Percentiles rank a stretch among this genome's conserved stretches.
phyloP scores from a whole-genome alignment of 805 yeast genomes.

The Candida taoyuanica region DNA sequence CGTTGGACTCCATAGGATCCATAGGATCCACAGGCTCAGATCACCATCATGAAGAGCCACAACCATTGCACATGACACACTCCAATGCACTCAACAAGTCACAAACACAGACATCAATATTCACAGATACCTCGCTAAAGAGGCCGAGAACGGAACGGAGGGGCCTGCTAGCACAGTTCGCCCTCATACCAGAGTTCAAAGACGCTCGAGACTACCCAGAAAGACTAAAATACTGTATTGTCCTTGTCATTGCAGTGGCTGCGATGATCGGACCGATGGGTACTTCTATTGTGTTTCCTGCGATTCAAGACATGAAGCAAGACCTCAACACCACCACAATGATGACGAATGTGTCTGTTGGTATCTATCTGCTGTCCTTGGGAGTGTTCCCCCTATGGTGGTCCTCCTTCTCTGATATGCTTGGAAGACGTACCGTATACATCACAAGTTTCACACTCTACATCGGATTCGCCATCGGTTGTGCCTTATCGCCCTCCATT shows the following conservation, averaged over 20 bases:
- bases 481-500: constrained; percentile 60
- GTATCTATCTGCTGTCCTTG: constrained; percentile 65
- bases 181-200: constrained; percentile 61
- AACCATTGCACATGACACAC: not conserved
- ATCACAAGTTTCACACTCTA: constrained; percentile 60
- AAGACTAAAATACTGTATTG: constrained; percentile 46
- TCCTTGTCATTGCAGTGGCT: constrained; percentile 64
- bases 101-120: constrained; percentile 1
- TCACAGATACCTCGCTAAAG: constrained; percentile 8
- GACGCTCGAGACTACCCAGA: constrained; percentile 65
- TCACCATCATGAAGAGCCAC: not conserved
- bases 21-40: too few relatives aligned
- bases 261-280: constrained; percentile 88
- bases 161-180: constrained; percentile 50
- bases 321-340: constrained; percentile 53
- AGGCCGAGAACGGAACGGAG: constrained; percentile 30
- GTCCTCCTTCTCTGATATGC: constrained; percentile 71
- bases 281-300: constrained; percentile 77
- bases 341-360: constrained; percentile 73
- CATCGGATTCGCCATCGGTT: constrained; percentile 65
- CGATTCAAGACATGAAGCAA: constrained; percentile 52
- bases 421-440: constrained; percentile 74
- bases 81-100: not conserved
- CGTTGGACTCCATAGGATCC: constrained; percentile 1
- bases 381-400: constrained; percentile 89